phyloP scores from a whole-genome alignment of 1,284 basidiomycete genomes.

The Gomphus bonarii region DNA sequence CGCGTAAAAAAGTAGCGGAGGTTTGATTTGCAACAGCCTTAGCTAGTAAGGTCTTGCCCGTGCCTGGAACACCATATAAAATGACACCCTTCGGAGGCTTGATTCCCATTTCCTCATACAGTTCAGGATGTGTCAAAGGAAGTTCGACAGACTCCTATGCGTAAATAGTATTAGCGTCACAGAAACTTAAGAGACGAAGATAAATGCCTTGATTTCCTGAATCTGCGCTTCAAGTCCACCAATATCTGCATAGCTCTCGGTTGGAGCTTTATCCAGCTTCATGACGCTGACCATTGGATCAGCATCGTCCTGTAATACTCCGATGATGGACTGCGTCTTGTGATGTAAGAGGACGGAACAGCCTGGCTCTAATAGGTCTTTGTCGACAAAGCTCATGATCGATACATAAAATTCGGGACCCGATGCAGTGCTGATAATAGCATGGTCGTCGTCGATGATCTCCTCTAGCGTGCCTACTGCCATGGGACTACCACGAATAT shows the following conservation, averaged over 20 bases:
- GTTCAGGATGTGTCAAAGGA: conserved; percentile 94
- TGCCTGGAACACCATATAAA: conserved; percentile 96
- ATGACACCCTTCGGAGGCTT: conserved; percentile 99
- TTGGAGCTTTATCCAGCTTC: conserved; percentile 98
- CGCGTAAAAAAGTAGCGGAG: conserved; percentile 94
- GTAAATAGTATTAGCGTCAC: background rate
- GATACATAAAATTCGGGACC: conserved; percentile 98
- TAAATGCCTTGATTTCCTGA: conserved; percentile 91
- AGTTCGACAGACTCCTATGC: conserved; percentile 92
- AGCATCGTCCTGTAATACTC: conserved; percentile 93
- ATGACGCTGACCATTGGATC: conserved; percentile 98
- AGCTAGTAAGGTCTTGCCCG: conserved; percentile 95
- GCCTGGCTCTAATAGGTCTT: conserved; percentile 93
- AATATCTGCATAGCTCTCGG: conserved; percentile 97
- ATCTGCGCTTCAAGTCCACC: conserved; percentile 96
- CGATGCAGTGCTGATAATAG: conserved; percentile 91
- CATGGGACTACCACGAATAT: conserved; percentile 93
- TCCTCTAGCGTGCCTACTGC: conserved; percentile 96
- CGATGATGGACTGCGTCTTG: conserved; percentile 92
- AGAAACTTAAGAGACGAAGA: background rate
- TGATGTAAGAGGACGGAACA: conserved; percentile 95
- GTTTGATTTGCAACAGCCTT: conserved; percentile 99
- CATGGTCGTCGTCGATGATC: conserved; percentile 99
- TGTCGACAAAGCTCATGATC: conserved; percentile 99
- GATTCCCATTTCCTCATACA: conserved; percentile 99